Evolutionary conservation across 352 stramenopile species (phyloP).

Genomic region (Phytophthora syringae): DNA sequence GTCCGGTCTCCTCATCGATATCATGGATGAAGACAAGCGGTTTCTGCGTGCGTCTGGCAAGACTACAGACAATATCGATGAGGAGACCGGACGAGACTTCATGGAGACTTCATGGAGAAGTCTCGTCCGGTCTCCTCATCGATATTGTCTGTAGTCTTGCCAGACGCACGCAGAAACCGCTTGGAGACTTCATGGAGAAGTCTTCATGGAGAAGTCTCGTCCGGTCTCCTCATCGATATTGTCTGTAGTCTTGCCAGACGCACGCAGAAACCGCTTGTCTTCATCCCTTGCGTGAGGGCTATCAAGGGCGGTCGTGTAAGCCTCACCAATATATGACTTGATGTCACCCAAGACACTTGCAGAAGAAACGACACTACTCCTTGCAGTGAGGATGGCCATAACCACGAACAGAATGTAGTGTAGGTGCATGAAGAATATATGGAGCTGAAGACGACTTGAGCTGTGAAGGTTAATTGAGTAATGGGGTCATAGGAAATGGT

Average conservation of each 20-base stretch:
- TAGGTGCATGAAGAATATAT: constrained; percentile 6
- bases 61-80: not conserved
- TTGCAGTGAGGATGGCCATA: constrained; percentile 1
- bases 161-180: constrained; percentile 12
- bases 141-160: not conserved
- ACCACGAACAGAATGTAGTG: constrained; percentile 14
- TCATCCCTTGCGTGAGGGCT: not conserved
- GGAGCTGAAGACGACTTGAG: not conserved
- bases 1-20: too few relatives aligned
- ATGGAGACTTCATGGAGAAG: too few relatives aligned
- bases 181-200: too few relatives aligned
- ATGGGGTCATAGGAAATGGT: not conserved
- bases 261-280: constrained; percentile 15
- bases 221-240: not conserved
- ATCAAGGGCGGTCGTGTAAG: not conserved
- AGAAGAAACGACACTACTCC: not conserved
- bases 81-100: constrained; percentile 9
- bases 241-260: not conserved
- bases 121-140: too few relatives aligned
- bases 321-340: not conserved
- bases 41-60: constrained; percentile 13
- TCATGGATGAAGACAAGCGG: not conserved
- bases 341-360: not conserved
- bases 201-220: constrained; percentile 17
- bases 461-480: constrained; percentile 3